Conservation (phyloP, 2,329 filamentous ascomycete species). For the Colletotrichum eremochloae region DNA sequence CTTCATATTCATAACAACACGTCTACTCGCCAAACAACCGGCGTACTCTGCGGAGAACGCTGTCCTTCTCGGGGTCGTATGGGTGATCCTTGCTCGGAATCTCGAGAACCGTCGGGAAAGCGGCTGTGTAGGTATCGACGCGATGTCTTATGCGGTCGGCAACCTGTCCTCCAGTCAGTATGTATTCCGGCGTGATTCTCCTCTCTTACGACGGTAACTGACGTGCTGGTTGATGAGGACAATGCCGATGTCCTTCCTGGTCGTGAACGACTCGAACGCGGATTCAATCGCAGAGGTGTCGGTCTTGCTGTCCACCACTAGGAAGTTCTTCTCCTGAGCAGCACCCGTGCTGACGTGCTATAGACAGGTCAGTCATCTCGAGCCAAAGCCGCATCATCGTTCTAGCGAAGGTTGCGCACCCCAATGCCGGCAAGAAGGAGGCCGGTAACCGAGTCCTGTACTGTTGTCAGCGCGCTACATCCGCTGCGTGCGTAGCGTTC, state of each 20-base stretch:
- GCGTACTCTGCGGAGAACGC: slow-evolving; percentile 88
- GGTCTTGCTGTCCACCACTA: slow-evolving; percentile 95
- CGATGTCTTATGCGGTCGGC: slow-evolving; percentile 93
- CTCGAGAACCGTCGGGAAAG: slow-evolving; percentile 95
- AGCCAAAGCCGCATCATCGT: neutral
- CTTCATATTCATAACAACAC: neutral
- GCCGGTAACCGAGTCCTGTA: slow-evolving; percentile 93
- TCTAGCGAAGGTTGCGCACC: slow-evolving; percentile 64
- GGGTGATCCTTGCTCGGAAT: slow-evolving; percentile 99
- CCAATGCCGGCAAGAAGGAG: slow-evolving; percentile 95
- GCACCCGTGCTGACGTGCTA: slow-evolving; percentile 93
- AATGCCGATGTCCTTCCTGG: slow-evolving; percentile 95
- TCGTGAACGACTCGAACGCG: slow-evolving; percentile 90
- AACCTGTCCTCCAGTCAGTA: slow-evolving; percentile 69
- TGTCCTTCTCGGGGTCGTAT: slow-evolving; percentile 99
- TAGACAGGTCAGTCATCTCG: slow-evolving; percentile 26
- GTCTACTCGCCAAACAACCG: slow-evolving; percentile 76
- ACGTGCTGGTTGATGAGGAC: slow-evolving; percentile 98
- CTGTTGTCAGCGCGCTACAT: slow-evolving; percentile 35
- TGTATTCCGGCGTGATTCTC: neutral
- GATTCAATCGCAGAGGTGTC: slow-evolving; percentile 89
- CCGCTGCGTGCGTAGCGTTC: slow-evolving; percentile 46
- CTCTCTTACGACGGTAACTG: slow-evolving; percentile 48
- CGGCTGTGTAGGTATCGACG: slow-evolving; percentile 91
- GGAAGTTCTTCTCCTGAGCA: slow-evolving; percentile 95